Evolutionary conservation across 495 filamentous ascomycete species (phyloP), one percentile per base, ranked within the genome.

Genomic region (Collariella sp.): DNA sequence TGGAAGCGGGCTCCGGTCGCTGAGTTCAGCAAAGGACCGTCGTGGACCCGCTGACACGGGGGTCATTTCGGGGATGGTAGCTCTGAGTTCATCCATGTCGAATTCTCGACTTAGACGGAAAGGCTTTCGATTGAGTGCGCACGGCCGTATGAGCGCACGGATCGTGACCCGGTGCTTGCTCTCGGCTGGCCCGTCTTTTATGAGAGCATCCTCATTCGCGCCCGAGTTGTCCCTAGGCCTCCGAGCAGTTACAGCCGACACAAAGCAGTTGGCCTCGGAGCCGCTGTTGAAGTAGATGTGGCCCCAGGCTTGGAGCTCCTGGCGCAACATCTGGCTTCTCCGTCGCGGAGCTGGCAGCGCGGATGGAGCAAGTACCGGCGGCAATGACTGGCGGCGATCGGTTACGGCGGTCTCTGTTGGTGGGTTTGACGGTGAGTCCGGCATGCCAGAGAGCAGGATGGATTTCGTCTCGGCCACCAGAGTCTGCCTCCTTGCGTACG

Each of bases 91-190:
- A 24, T 74, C 70, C 31, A 74, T 68, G 49, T 78, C 64, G 41
- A 78, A 74, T 31, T 64, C 65, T 2, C 76, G 65, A 54, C 71
- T 66, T n/a, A 80, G 67, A 0, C 77, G 45, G 56, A 78, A 77
- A 9, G 72, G 69, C 45, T 72, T 67, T 29, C 67, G 63, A 22
- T 72, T 64, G 13, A 67, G 58, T 6, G 67, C 62, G 35, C 63
- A 64, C 12, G 77, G 77, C 11, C 66, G 55, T 5, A 80, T 65
- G 10, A 68, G 66, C 16, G 74, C 76, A 15, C 77, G 69, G 33
- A 80, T 70, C 1, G 70, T 75, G n/a, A 77, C 40, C 1, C 57
- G 62, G 35, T 52, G 58, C 2, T 35, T 33, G 0, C 26, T 18
- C 7, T 45, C 42, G 16, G 47, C 16, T 35, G 57, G 7, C n/a